Base-by-base conservation (phyloP, 306 rosid genomes). In the Quercus berberidifolia region DNA sequence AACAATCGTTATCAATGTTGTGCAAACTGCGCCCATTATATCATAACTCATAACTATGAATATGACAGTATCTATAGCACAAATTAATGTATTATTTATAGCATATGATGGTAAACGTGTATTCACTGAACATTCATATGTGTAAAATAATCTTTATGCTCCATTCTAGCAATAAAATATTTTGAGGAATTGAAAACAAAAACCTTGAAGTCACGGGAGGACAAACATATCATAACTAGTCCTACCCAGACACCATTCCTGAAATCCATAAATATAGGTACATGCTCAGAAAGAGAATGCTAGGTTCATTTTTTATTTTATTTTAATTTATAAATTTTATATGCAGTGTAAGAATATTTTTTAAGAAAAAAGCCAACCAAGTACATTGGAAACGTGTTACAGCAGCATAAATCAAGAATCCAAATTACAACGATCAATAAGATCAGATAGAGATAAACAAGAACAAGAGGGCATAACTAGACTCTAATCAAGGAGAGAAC, bases 281-380 rank as follows among this genome's bases (percentile, higher is more conserved):
- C 68, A 76, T 35, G 74, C 77, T 69, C 46, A 57, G 72, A 75
- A 79, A 73, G 46, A 73, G 31, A 25, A 55, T 30, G 68, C 65
- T 58, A 64, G 73, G 55, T 49, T 76, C 67, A 38, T 7, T 38
- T 38, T 7, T 38, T 35, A 7, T 38, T 38, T 6, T 6, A 5
- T 35, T 38, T 38, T 38, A 35, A 6, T 6, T 6, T 6, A 7
- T 7, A 38, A 38, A 38, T 38, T 7, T 7, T 38, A 38, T 7
- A 38, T 38, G 46, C 10, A 38, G 46, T 0, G 11, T 38, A 8
- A 38, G 46, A 7, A 38, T 8, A 7, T 7, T 2, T 38, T 7
- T 38, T 38, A 38, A 38, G 46, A 38, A 38, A 38, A 38, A 38
- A 38, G 3, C 11, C 46, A 38, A 38, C 46, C 46, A 38, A 38